Conservation (phyloP, 768 basidiomycete genomes). For the Thelephora ganbajun region DNA sequence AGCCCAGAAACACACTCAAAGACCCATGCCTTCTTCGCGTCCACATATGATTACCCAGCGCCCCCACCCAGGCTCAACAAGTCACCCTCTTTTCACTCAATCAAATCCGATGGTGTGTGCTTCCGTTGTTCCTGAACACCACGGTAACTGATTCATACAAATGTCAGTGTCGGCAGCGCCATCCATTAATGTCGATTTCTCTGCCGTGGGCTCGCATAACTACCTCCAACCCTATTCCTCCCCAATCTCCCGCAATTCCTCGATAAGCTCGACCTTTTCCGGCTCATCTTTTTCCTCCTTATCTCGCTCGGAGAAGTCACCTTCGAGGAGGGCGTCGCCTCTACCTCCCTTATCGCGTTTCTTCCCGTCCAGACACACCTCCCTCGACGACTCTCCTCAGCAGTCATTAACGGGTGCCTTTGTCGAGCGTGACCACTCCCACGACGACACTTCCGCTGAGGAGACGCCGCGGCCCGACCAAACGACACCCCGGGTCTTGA, state of each 20-base stretch:
- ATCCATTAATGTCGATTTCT: slow-evolving; percentile 16
- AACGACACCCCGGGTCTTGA: background rate
- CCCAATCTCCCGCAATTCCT: slow-evolving; percentile 13
- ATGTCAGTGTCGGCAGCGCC: slow-evolving; percentile 8
- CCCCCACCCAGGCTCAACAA: slow-evolving; percentile 17
- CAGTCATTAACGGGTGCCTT: slow-evolving; percentile 6
- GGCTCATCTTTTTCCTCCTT: slow-evolving; percentile 10
- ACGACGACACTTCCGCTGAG: slow-evolving; percentile 3
- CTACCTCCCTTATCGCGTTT: slow-evolving; percentile 17
- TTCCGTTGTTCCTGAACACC: slow-evolving; percentile 6
- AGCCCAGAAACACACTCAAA: slow-evolving; percentile 7
- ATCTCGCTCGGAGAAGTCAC: slow-evolving; percentile 7
- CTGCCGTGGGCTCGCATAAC: slow-evolving; percentile 4
- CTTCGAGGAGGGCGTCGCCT: slow-evolving; percentile 12
- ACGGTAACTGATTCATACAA: slow-evolving; percentile 5
- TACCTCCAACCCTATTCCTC: slow-evolving; percentile 11
- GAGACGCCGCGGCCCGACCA: slow-evolving; percentile 1
- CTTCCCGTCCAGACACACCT: slow-evolving; percentile 26
- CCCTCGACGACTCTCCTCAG: slow-evolving; percentile 10
- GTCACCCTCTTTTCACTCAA: slow-evolving; percentile 6
- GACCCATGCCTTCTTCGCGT: slow-evolving; percentile 21
- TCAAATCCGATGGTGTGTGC: slow-evolving; percentile 1
- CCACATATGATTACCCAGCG: slow-evolving; percentile 32
- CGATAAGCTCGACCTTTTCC: slow-evolving; percentile 9
- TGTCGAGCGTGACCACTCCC: slow-evolving; percentile 9